Conservation (phyloP, 345 rosid species). For the Arabidopsis thaliana region TAIR10.1 NC_003071.7:13964001-13964500, state of each 20-base stretch:
- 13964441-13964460: slow-evolving; percentile 16
- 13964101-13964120: slow-evolving; percentile 66
- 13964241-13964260: no score
- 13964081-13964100: slow-evolving; percentile 77
- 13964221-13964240: neutral
- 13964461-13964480: slow-evolving; percentile 15
- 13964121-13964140: slow-evolving; percentile 65
- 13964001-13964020: slow-evolving; percentile 81
- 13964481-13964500: neutral
- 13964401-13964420: neutral
- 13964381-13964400: slow-evolving; percentile 1
- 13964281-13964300: slow-evolving; percentile 17
- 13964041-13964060: slow-evolving; percentile 95
- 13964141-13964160: slow-evolving; percentile 66
- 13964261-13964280: neutral
- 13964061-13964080: slow-evolving; percentile 87
- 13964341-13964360: no score
- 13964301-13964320: neutral
- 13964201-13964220: slow-evolving; percentile 19
- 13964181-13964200: slow-evolving; percentile 52
- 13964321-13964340: no score
- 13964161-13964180: slow-evolving; percentile 90
- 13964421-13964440: slow-evolving; percentile 3
- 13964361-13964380: no score
- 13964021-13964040: slow-evolving; percentile 97